A percentile compares a stretch with the other conserved stretches of the same genome.
Evolutionary conservation across 75 land plant genomes (phyloP).

Genomic region (Selaginella tamariscina): DNA sequence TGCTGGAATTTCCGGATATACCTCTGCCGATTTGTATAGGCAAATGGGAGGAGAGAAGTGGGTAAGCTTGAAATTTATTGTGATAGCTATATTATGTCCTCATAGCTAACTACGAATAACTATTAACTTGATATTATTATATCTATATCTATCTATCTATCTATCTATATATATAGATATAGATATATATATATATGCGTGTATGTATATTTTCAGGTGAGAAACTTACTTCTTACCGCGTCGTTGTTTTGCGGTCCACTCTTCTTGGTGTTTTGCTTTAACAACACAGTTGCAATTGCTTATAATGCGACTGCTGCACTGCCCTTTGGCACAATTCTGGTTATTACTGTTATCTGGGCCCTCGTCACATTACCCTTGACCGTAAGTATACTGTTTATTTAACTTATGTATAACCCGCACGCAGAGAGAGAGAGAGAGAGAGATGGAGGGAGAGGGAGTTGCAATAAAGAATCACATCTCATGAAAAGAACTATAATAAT

Average conservation of each 20-base stretch:
- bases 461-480: too few species aligned
- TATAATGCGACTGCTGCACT: slow-evolving; percentile 54
- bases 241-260: slow-evolving; percentile 42
- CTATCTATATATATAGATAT: too few species aligned
- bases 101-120: not conserved
- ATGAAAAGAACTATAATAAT: too few species aligned
- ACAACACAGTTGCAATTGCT: slow-evolving; percentile 42
- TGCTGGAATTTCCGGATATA: slow-evolving; percentile 54
- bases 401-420: too few species aligned
- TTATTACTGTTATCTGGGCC: slow-evolving; percentile 35
- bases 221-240: slow-evolving; percentile 38
- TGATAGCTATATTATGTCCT: not conserved
- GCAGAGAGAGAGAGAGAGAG: too few species aligned
- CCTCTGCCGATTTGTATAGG: slow-evolving; percentile 34
- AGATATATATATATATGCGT: too few species aligned
- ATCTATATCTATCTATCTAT: too few species aligned
- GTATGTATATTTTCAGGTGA: slow-evolving; percentile 30
- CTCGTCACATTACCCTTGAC: slow-evolving; percentile 39
- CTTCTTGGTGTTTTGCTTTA: slow-evolving; percentile 30
- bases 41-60: slow-evolving; percentile 45
- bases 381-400: too few species aligned
- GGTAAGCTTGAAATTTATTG: slow-evolving; percentile 29
- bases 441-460: too few species aligned
- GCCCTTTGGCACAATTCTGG: slow-evolving; percentile 55
- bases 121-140: not conserved